Conservation (phyloP, 192 early-diverging fungal species). For the Backusella sp. region DNA sequence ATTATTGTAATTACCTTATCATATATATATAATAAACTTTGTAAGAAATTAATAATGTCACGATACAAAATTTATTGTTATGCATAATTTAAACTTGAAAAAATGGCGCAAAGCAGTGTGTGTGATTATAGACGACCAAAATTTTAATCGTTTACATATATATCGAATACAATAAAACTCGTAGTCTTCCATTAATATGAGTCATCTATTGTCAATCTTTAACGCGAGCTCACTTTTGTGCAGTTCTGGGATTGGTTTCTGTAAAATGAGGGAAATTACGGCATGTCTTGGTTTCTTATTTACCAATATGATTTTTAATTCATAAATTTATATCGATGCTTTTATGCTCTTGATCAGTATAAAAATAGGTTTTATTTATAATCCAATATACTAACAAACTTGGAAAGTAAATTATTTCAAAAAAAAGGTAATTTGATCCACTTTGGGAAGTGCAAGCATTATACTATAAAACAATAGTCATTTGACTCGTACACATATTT, state of each 20-base stretch:
- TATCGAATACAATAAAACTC: background rate
- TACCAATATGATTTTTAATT: background rate
- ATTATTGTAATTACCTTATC: background rate
- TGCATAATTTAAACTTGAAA: background rate
- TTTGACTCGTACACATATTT: too few relatives aligned
- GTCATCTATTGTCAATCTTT: background rate
- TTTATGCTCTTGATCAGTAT: background rate
- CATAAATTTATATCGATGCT: background rate
- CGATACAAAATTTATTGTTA: background rate
- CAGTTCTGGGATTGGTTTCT: background rate
- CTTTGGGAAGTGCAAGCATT: background rate
- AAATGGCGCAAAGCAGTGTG: too few relatives aligned
- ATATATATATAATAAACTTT: background rate
- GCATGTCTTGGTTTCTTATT: background rate
- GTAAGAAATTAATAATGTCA: background rate
- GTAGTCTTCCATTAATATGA: background rate
- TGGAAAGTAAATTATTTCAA: background rate
- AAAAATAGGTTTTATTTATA: background rate
- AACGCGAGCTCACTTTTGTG: background rate
- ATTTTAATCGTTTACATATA: background rate
- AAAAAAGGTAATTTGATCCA: background rate
- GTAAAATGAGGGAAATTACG: background rate
- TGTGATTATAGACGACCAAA: too few relatives aligned
- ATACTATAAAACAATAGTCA: too few relatives aligned
- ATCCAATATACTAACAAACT: too few relatives aligned